phyloP scores from a whole-genome alignment of 805 yeast species.

The Jamesozyma jinghongensis region DNA sequence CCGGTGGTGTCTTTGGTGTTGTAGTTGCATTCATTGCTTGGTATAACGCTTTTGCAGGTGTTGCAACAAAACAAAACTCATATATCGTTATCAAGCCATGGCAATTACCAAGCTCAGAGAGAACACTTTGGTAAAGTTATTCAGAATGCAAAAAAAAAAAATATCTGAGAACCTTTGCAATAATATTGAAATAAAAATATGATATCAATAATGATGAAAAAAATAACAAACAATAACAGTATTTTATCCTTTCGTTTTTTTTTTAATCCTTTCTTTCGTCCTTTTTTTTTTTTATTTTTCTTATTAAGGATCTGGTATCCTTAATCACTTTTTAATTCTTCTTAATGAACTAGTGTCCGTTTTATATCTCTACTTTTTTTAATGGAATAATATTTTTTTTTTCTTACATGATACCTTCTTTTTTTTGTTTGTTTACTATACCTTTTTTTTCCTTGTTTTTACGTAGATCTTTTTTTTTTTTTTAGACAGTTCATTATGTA shows the following conservation, averaged over 20 bases:
- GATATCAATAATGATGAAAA: too few species aligned
- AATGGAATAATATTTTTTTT: not conserved
- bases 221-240: too few species aligned
- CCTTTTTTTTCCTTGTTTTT: not conserved
- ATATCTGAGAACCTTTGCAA: not conserved
- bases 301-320: too few species aligned
- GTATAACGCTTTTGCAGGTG: slow-evolving; percentile 66
- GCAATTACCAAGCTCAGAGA: slow-evolving; percentile 29
- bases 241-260: not conserved
- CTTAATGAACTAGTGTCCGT: too few species aligned
- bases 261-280: not conserved
- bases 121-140: slow-evolving; percentile 3
- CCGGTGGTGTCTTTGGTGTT: slow-evolving; percentile 60
- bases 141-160: not conserved
- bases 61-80: slow-evolving; percentile 55
- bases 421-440: not conserved
- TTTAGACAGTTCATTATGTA: too few species aligned
- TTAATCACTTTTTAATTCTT: too few species aligned
- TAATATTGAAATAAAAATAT: too few species aligned
- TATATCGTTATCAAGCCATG: slow-evolving; percentile 22
- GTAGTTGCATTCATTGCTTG: slow-evolving; percentile 54
- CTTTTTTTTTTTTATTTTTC: not conserved
- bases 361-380: too few species aligned
- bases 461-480: too few species aligned
- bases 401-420: too few species aligned